A percentile compares a stretch with the other conserved stretches of the same genome.
Evolutionary conservation across 345 rosid species (phyloP).

Genomic region (Dipteronia dyeriana): DNA sequence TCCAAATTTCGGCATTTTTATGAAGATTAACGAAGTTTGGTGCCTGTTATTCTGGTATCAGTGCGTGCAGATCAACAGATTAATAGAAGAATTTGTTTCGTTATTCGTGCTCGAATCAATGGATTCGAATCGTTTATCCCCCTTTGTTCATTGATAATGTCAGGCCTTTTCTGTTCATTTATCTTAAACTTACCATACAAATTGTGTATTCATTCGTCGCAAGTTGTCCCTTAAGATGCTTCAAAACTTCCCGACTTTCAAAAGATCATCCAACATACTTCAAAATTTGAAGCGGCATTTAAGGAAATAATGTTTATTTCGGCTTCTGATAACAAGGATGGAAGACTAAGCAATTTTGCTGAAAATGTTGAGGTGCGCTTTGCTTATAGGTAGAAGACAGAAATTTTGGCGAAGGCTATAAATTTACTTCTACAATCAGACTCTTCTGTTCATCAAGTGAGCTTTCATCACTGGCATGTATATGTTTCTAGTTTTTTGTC

Average conservation of each 20-base stretch:
- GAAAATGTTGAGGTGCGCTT: conserved; percentile 96
- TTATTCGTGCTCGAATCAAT: too few species aligned
- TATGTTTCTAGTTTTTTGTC: conserved; percentile 14
- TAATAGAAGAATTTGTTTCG: too few species aligned
- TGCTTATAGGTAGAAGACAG: conserved; percentile 79
- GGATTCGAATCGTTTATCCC: too few species aligned
- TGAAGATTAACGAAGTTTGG: too few species aligned
- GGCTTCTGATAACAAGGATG: conserved; percentile 57
- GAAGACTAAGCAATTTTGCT: conserved; percentile 76
- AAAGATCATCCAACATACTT: conserved; percentile 61
- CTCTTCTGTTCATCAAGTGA: conserved; percentile 73
- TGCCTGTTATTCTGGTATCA: too few species aligned
- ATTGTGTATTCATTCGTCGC: conserved; percentile 25
- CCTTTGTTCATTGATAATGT: too few species aligned
- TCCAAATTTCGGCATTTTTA: too few species aligned
- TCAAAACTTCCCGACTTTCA: conserved; percentile 86
- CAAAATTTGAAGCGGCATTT: conserved; percentile 70
- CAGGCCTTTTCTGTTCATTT: not conserved
- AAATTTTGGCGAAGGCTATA: conserved; percentile 87
- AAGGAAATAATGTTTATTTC: conserved; percentile 74
- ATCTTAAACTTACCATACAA: conserved; percentile 3
- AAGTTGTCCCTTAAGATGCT: conserved; percentile 97
- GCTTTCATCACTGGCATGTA: conserved; percentile 22
- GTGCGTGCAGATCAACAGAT: too few species aligned
- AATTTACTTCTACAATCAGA: conserved; percentile 73